Base-by-base conservation (phyloP, 2,329 filamentous ascomycete species). In the Dendryphion nanum region DNA sequence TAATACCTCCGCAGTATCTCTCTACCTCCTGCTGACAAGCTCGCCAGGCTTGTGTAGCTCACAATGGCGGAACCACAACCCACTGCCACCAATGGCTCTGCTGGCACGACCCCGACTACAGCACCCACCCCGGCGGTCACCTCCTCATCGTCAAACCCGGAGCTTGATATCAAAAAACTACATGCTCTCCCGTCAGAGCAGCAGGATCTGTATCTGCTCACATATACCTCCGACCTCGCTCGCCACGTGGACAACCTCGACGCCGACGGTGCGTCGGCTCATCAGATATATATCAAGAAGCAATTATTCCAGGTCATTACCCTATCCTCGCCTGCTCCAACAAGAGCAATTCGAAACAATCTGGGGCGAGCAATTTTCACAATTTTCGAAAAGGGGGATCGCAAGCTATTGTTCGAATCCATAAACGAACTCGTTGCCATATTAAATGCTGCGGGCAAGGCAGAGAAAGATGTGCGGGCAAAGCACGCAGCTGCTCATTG, bases 231-330 rank as follows among this genome's bases (percentile, higher is more conserved):
- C 18, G 81, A 85, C 44, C 76, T 98, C 39, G 84, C 82, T 46
- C 85, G 85, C 52, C 86, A 96, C 75, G 86, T 95, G 30, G 76
- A 82, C 37, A 73, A 73, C 13, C 78, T 97, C 32, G 79, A 82
- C 37, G 75, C 82, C 45, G 88, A 95, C 52, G 86, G 86, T 60
- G 86, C 90, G 51, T 91, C 87, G 16, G 80, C 86, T 10, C 86
- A 96, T 69, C 93, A 98, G 67, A 82, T 89, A 55, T 87, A 88
- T 63, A 77, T 98, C 55, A 96, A 96, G 70, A 90, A 87, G 64
- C 89, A 97, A 75, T 78, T 96, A 50, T 87, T 97, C 66, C 89
- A 95, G 69, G 85, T 98, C 63, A 79, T 98, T 64, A 89, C 84
- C 57, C 79, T 98, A 26, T 64, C 82, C 33, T 78, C 88, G 28